Base-by-base conservation (phyloP, 768 basidiomycete genomes). In the Crepidotus variabilis region DNA sequence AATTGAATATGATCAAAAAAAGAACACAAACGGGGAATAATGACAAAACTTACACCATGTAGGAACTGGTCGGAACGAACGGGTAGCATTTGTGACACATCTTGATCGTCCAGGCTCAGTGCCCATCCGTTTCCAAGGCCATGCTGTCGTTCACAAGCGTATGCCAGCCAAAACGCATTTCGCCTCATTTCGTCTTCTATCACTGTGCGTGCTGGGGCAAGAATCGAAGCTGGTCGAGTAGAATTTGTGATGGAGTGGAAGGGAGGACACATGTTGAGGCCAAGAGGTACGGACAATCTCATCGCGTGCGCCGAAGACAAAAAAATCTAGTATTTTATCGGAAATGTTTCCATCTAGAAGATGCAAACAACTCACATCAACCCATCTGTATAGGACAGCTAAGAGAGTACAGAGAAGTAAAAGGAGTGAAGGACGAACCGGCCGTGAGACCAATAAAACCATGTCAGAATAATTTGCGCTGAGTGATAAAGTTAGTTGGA, bases 361-460 rank as follows among this genome's bases (percentile, higher is more conserved):
- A 47, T 52, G 48, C 11, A 36, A 24, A 22, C 53, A 55, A 55
- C 68, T 63, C 67, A 88, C 88, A 68, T 90, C 88, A 14, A 86
- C 83, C 87, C 87, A 89, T 78, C 87, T 88, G 59, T 20, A 10
- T 35, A 22, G 21, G 33, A 46, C 20, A 18, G 52, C 52, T 9
- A 48, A n/a, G 36, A 20, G 36, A 52, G 20, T 50, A 62, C 32
- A 61, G 48, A 62, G 48, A 47, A 24, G 47, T 8, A 54, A 48
- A 4, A 23, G 8, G 33, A 49, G 53, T 16, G 36, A 21, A 28
- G 55, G n/a, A 63, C 77, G 58, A 58, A 84, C 86, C 81, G 85
- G 49, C 85, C 85, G 66, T 89, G 84, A 48, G 79, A 84, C 81
- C 85, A 88, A 61, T 87, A 87, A 67, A 86, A 88, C 85, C 87